Conservation (phyloP, 345 rosid genomes). For the Camelina hispida region DNA sequence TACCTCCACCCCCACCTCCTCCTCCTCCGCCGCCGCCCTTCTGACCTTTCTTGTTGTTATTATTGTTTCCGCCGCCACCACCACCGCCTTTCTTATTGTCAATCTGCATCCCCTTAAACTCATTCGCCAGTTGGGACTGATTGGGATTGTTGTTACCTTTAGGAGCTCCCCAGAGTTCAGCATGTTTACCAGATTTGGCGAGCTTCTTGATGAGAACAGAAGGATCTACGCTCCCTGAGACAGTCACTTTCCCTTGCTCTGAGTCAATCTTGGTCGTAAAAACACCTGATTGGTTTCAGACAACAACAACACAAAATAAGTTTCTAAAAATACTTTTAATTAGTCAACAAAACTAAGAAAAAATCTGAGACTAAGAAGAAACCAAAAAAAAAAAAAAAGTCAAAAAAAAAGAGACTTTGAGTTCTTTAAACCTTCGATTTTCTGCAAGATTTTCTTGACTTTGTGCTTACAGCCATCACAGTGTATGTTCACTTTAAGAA, state of each 20-base stretch:
- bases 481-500: slow-evolving; percentile 93
- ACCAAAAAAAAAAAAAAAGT: not conserved
- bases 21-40: slow-evolving; percentile 49
- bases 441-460: slow-evolving; percentile 92
- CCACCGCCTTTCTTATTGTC: slow-evolving; percentile 55
- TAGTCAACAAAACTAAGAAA: too few species aligned
- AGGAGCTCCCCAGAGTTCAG: slow-evolving; percentile 82
- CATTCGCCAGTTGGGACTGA: slow-evolving; percentile 58
- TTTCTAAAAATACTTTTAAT: slow-evolving; percentile 7
- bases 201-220: slow-evolving; percentile 79
- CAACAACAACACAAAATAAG: slow-evolving; percentile 30
- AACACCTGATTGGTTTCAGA: slow-evolving; percentile 62
- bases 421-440: slow-evolving; percentile 69
- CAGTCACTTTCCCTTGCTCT: slow-evolving; percentile 87
- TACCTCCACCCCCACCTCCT: slow-evolving; percentile 44
- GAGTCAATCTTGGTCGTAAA: slow-evolving; percentile 72
- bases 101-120: slow-evolving; percentile 76
- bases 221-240: slow-evolving; percentile 77
- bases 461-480: slow-evolving; percentile 95
- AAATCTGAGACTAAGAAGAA: not conserved
- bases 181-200: slow-evolving; percentile 89
- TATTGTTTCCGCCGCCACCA: slow-evolving; percentile 34
- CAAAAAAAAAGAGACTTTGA: slow-evolving; percentile 9
- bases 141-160: slow-evolving; percentile 56
- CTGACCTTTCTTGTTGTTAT: slow-evolving; percentile 52